These are phyloP conservation scores for Trichoderma gracile DNA, from an alignment of 2,329 filamentous ascomycete species.

Conservation along the genomic window DNA sequence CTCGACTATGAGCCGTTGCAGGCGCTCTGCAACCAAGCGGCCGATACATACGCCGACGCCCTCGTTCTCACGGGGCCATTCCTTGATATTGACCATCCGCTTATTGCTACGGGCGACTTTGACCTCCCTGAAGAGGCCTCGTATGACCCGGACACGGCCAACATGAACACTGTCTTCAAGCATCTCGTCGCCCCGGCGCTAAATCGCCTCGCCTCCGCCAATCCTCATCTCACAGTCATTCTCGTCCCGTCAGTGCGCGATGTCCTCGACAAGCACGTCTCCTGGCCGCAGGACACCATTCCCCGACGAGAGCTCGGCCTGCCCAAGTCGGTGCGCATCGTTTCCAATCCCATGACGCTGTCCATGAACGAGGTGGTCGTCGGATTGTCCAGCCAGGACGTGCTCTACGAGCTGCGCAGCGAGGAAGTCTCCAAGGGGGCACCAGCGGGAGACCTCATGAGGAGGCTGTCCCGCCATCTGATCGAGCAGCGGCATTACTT, in stretches of 20 bases:
- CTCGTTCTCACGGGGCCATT: slow-evolving; percentile 85
- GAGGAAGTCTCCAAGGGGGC: slow-evolving; percentile 58
- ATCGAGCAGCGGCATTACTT: slow-evolving; percentile 91
- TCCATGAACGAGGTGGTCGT: slow-evolving; percentile 84
- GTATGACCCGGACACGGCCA: slow-evolving; percentile 74
- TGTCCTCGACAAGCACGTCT: slow-evolving; percentile 76
- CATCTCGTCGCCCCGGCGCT: slow-evolving; percentile 75
- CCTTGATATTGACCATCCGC: slow-evolving; percentile 85
- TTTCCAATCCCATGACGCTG: slow-evolving; percentile 89
- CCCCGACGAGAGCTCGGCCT: slow-evolving; percentile 72
- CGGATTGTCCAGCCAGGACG: slow-evolving; percentile 79
- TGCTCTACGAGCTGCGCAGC: slow-evolving; percentile 76
- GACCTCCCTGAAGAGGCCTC: slow-evolving; percentile 68
- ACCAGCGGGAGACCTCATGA: slow-evolving; percentile 57
- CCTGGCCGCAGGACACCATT: slow-evolving; percentile 73
- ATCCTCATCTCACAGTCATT: slow-evolving; percentile 78
- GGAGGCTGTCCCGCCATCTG: slow-evolving; percentile 72
- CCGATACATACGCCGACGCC: slow-evolving; percentile 72
- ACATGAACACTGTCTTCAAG: slow-evolving; percentile 80
- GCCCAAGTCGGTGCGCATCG: slow-evolving; percentile 71
- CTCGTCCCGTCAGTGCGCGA: slow-evolving; percentile 83
- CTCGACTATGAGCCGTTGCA: slow-evolving; percentile 87
- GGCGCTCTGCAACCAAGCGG: slow-evolving; percentile 75
- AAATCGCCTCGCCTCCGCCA: slow-evolving; percentile 65
- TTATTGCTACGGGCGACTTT: slow-evolving; percentile 78